Base-by-base conservation (phyloP, 306 rosid species). In the Inga laurina region DNA sequence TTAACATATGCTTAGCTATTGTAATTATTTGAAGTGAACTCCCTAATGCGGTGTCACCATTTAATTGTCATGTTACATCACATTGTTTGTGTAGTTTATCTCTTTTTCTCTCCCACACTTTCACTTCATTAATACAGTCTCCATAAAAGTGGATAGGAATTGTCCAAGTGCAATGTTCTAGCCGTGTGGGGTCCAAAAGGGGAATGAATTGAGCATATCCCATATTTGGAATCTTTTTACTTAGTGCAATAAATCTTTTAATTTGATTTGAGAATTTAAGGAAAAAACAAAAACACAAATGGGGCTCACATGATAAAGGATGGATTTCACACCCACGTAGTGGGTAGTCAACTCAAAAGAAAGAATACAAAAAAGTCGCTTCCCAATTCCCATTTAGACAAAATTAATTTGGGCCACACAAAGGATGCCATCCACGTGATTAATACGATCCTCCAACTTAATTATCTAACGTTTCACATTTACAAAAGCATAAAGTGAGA, bases 371-470 rank as follows among this genome's bases (percentile, higher is more conserved):
- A 7, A 16, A 10, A 0, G 21, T 32, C 35, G 21, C 22, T 3
- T 12, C 22, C 9, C 9, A 52, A 19, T 52, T 52, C 22, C 21
- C 9, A 70, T 41, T 21, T 15, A 10, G 74, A 70, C 34, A n/a
- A n/a, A n/a, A n/a, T n/a, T n/a, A n/a, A n/a, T n/a, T n/a, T n/a
- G n/a, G n/a, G n/a, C n/a, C n/a, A n/a, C n/a, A n/a, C n/a, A n/a
- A n/a, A n/a, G n/a, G n/a, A 62, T 32, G 44, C 0, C 2, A 43
- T 52, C 78, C 81, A 81, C 48, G 87, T 84, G 87, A 48, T 12
- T 8, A 6, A 84, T 59, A 68, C 68, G 76, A 57, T 7, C 72
- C 19, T 7, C 11, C 66, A 22, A 10, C 32, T 10, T 3, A 59
- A 59, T 22, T 59, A 22, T 22, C 11, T 37, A 59, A 59, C 32